Conservation (phyloP, 257 asterid genomes). For the Nicotiana benthamiana region DNA sequence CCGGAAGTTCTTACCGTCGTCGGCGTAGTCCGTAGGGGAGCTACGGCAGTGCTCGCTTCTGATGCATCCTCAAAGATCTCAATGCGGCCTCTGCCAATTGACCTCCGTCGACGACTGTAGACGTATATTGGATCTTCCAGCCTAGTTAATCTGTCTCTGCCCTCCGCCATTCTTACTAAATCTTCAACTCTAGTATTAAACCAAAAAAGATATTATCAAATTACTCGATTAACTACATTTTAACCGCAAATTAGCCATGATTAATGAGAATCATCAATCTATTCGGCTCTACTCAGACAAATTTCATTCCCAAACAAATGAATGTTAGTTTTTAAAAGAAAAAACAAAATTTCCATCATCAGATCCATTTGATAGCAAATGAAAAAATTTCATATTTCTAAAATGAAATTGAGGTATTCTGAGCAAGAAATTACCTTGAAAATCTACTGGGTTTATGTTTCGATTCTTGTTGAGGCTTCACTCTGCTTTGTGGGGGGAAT, state of each 20-base stretch:
- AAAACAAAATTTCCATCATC: not conserved
- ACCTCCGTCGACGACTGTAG: slow-evolving; percentile 25
- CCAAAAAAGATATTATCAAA: not conserved
- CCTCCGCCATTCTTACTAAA: slow-evolving; percentile 42
- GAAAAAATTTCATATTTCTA: not conserved
- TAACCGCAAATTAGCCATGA: too few relatives aligned
- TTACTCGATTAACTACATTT: not conserved
- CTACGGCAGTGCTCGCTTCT: slow-evolving; percentile 17
- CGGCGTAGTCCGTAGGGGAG: slow-evolving; percentile 24
- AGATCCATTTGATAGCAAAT: not conserved
- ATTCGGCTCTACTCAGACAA: not conserved
- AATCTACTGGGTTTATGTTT: not conserved
- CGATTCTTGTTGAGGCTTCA: not conserved
- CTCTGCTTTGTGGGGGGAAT: not conserved
- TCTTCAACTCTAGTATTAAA: not conserved
- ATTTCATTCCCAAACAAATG: not conserved
- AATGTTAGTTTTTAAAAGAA: not conserved
- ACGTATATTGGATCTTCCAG: slow-evolving; percentile 26
- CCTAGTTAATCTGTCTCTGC: slow-evolving; percentile 48
- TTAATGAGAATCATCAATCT: not conserved
- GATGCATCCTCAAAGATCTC: slow-evolving; percentile 27
- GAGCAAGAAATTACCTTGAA: slow-evolving; percentile 3
- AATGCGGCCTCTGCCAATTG: not conserved
- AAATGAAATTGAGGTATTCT: not conserved
- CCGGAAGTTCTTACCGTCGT: not conserved